Conservation (phyloP, 139 green algal species). For the Picochlorum sp. region DNA sequence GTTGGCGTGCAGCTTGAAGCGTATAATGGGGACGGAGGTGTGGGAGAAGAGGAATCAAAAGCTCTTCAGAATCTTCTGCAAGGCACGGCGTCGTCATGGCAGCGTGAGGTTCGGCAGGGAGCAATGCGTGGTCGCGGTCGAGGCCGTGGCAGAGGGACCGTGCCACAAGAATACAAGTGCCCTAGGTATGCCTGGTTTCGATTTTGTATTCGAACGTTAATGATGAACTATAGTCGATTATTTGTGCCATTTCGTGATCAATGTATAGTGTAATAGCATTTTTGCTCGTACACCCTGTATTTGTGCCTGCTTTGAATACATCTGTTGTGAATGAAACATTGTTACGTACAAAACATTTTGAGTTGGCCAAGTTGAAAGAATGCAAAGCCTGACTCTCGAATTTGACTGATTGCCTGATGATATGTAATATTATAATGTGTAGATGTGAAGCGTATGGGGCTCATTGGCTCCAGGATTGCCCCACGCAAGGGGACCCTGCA, state of each 20-base stretch:
- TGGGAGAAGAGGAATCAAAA: slow-evolving; percentile 14
- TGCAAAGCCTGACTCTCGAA: too few species aligned
- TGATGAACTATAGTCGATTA: too few species aligned
- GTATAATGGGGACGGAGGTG: slow-evolving; percentile 4
- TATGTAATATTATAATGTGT: not conserved
- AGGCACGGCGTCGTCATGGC: slow-evolving; percentile 12
- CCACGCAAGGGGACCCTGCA: slow-evolving; percentile 48
- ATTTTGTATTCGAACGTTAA: too few species aligned
- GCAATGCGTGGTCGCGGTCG: slow-evolving; percentile 13
- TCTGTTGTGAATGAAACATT: too few species aligned
- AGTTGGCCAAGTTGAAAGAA: too few species aligned
- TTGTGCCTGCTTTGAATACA: too few species aligned
- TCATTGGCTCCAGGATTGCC: slow-evolving; percentile 61
- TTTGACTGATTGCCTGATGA: too few species aligned
- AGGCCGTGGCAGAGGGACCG: slow-evolving; percentile 1
- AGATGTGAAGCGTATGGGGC: slow-evolving; percentile 16
- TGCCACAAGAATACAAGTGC: slow-evolving; percentile 20
- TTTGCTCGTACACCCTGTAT: too few species aligned
- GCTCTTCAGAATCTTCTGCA: slow-evolving; percentile 17
- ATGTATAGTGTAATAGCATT: too few species aligned
- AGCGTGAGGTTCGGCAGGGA: slow-evolving; percentile 27
- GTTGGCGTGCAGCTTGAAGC: slow-evolving; percentile 14
- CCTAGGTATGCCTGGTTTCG: too few species aligned
- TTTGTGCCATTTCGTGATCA: too few species aligned
- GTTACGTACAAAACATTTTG: too few species aligned